Evolutionary conservation across 1,284 basidiomycete species (phyloP), one percentile per base, ranked within the genome.

Genomic region (Malassezia japonica): DNA sequence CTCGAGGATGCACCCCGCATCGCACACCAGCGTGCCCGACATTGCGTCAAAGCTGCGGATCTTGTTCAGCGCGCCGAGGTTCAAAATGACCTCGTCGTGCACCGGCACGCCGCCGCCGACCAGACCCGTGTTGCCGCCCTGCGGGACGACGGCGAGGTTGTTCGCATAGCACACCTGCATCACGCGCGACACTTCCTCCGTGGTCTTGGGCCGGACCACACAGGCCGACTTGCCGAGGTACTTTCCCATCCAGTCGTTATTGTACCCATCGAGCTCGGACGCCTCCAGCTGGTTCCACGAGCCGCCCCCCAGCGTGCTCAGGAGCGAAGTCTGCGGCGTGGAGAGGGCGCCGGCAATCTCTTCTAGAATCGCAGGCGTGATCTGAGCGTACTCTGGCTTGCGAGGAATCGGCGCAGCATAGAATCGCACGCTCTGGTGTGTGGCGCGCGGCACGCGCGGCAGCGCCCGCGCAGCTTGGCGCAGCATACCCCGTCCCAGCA

Each of bases 201-300:
- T 87, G 1, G 84, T 83, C 67, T 84, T 87, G 12, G 92, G 92
- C 73, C 86, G 88, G 56, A 96, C 77, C 13, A 98, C 86, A 21
- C 89, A 85, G 25, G 82, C 82, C 18, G 87, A 82, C 33, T 79
- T 76, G 18, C 92, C 94, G 52, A 81, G 80, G 74, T 94, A 96
- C 75, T 95, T 95, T 70, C 86, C 84, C 86, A 96, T 90, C 92
- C 92, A 98, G 74, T 98, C 92, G 62, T 81, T 79, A 74, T 98
- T 98, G 79, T 81, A 95, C 0, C 76, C 78, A 16, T 80, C 79
- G 29, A 96, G 79, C 61, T 95, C 91, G 31, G 65, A 64, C 1
- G 34, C 42, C 10, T 84, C 81, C 8, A 71, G 68, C 2, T 45
- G 33, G 39, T 56, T 60, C 51, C 60, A 61, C 12, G 47, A 48